Evolutionary conservation across 371 early-diverging fungal species (phyloP).

Genomic region (Mortierella sp.): DNA sequence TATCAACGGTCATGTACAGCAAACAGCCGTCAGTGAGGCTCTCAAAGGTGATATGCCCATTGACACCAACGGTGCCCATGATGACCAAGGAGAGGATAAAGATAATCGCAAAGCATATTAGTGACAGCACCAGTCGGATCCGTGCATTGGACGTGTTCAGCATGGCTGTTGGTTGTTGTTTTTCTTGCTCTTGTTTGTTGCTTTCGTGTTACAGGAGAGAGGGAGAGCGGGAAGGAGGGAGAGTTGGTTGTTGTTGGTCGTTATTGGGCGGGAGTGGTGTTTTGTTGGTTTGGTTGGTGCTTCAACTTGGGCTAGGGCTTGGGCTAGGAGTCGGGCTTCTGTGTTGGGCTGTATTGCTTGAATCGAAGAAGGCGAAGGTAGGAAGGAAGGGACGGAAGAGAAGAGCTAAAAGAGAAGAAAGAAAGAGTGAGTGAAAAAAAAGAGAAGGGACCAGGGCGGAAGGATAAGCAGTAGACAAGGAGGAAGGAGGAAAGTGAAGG

Average conservation of each 20-base stretch:
- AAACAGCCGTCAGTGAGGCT: conserved; percentile 25
- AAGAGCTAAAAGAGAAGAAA: background rate
- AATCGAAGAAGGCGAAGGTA: too few species aligned
- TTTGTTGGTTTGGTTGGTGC: too few species aligned
- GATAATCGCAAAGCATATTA: conserved; percentile 9
- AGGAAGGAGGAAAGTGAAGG: too few species aligned
- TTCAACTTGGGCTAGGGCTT: too few species aligned
- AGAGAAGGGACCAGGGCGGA: background rate
- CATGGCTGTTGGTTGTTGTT: conserved; percentile 12
- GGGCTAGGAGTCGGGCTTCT: too few species aligned
- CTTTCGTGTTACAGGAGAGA: background rate
- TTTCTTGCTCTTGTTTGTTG: background rate
- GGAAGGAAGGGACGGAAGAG: too few species aligned
- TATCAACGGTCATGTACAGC: conserved; percentile 28
- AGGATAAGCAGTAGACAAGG: background rate
- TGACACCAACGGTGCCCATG: conserved; percentile 42
- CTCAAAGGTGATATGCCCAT: conserved; percentile 19
- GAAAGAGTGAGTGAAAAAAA: conserved; percentile 2
- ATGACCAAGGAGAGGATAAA: conserved; percentile 29
- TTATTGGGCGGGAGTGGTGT: too few species aligned
- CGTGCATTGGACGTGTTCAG: conserved; percentile 26
- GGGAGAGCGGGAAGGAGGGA: background rate
- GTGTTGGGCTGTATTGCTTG: too few species aligned
- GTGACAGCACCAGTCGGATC: conserved; percentile 18
- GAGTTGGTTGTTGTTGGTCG: background rate